Evolutionary conservation across 2,329 filamentous ascomycete genomes (phyloP).

Genomic region (Teratosphaeria epicoccoides): DNA sequence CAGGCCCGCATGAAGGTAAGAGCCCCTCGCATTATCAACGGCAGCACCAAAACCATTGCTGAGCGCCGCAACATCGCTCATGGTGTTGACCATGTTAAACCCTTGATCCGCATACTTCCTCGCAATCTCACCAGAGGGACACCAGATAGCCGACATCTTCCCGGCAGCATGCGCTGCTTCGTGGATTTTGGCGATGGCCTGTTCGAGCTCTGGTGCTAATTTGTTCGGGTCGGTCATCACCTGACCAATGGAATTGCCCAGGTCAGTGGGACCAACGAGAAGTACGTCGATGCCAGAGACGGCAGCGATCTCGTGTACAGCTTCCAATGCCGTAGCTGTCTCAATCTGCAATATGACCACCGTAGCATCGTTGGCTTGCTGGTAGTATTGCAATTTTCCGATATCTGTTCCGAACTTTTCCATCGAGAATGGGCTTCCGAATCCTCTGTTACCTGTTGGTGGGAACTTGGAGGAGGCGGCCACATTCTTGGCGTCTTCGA

Average conservation of each 20-base stretch:
- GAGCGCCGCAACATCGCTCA: conserved; percentile 24
- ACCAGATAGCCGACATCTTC: conserved; percentile 47
- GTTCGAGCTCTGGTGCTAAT: conserved; percentile 41
- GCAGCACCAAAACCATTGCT: conserved; percentile 19
- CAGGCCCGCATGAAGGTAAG: conserved; percentile 15
- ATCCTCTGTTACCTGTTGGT: conserved; percentile 43
- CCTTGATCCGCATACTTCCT: conserved; percentile 42
- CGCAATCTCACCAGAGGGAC: conserved; percentile 41
- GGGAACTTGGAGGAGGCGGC: conserved; percentile 47
- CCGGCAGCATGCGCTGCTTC: conserved; percentile 42
- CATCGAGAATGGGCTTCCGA: conserved; percentile 44
- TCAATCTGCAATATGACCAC: conserved; percentile 42
- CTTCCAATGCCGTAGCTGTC: conserved; percentile 31
- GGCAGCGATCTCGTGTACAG: conserved; percentile 40
- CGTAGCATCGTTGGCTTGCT: conserved; percentile 44
- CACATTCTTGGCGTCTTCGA: conserved; percentile 42
- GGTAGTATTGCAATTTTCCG: conserved; percentile 36
- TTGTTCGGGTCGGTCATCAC: conserved; percentile 35
- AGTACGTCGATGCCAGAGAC: conserved; percentile 44
- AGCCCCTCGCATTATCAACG: conserved; percentile 17
- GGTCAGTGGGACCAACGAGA: conserved; percentile 45
- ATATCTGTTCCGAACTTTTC: conserved; percentile 26
- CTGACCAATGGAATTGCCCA: conserved; percentile 48
- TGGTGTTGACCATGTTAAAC: conserved; percentile 42
- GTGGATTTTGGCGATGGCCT: conserved; percentile 42